phyloP scores from a whole-genome alignment of 2,329 filamentous ascomycete species.

The Talaromyces sp. region DNA sequence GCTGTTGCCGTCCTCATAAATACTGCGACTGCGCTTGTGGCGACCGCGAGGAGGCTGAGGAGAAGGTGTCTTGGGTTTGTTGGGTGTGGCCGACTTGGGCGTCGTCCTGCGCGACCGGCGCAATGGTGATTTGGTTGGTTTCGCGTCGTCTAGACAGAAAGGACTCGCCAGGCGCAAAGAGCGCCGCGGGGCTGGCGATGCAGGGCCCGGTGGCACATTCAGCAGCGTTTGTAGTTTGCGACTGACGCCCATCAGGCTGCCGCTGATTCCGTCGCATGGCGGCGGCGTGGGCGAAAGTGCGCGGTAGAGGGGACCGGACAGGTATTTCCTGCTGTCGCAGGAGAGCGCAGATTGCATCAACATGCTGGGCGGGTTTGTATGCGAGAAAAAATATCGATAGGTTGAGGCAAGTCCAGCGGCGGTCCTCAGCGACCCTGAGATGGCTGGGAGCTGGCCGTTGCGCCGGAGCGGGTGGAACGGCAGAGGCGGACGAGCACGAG shows the following conservation, averaged over 20 bases:
- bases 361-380: conserved; percentile 25
- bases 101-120: conserved; percentile 26
- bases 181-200: conserved; percentile 30
- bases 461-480: conserved; percentile 5
- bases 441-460: conserved; percentile 12
- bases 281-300: conserved; percentile 35
- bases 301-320: conserved; percentile 30
- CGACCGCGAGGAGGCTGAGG: conserved; percentile 25
- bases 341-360: conserved; percentile 43
- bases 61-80: conserved; percentile 18
- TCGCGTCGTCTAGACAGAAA: conserved; percentile 23
- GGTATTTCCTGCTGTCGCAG: conserved; percentile 38
- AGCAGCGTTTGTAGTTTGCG: conserved; percentile 40
- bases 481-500: not conserved
- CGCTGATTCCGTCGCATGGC: conserved; percentile 32
- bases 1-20: conserved; percentile 21
- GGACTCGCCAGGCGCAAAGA: conserved; percentile 38
- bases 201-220: conserved; percentile 29
- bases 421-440: conserved; percentile 8
- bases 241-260: conserved; percentile 38
- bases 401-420: not conserved
- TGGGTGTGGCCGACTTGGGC: conserved; percentile 16
- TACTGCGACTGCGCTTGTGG: conserved; percentile 37
- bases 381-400: not conserved
- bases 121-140: conserved; percentile 13